These are phyloP conservation scores for Tuber borchii DNA, from an alignment of 495 filamentous ascomycete genomes.

Conservation along the genomic window DNA sequence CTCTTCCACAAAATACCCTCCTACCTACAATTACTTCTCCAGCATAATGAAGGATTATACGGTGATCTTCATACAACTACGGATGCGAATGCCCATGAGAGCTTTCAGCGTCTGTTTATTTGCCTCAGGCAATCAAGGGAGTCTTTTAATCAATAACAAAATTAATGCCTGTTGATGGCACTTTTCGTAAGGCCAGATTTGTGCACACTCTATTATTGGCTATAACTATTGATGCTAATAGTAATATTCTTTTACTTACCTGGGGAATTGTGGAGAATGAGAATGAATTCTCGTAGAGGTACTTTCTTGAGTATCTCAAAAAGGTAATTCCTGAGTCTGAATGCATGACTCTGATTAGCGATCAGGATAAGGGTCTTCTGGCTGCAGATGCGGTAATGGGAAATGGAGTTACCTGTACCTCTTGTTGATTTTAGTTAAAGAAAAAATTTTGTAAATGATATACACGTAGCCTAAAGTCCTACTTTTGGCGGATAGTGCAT, in stretches of 20 bases:
- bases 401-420: neutral
- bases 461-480: neutral
- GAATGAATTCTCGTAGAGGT: constrained; percentile 16
- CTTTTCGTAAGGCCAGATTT: constrained; percentile 22
- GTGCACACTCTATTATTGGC: constrained; percentile 14
- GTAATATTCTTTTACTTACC: constrained; percentile 8
- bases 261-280: constrained; percentile 23
- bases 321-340: too few relatives aligned
- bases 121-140: neutral
- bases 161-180: neutral
- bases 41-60: neutral
- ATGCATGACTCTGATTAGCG: constrained; percentile 5
- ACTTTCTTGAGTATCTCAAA: neutral
- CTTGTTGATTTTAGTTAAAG: constrained; percentile 14
- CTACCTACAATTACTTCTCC: constrained; percentile 17
- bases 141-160: neutral
- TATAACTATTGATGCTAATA: constrained; percentile 20
- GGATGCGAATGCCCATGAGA: rapidly evolving
- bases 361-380: constrained; percentile 7
- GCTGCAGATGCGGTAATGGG: constrained; percentile 8
- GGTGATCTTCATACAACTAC: neutral
- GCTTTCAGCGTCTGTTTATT: neutral
- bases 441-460: constrained; percentile 4
- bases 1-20: constrained; percentile 14
- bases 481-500: constrained; percentile 11